Evolutionary conservation across 345 rosid genomes (phyloP).

Genomic region (Fremontodendron californicum): DNA sequence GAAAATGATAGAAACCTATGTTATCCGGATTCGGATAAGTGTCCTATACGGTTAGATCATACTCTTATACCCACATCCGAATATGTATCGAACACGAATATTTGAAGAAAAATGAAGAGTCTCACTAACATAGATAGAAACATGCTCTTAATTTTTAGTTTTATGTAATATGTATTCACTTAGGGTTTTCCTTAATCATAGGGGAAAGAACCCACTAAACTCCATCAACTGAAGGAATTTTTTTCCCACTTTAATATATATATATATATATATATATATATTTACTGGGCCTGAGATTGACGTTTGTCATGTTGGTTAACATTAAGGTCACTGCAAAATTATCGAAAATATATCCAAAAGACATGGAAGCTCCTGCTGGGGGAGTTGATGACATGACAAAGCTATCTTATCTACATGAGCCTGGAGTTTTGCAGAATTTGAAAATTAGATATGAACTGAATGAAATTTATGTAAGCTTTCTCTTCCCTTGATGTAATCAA

Average conservation of each 20-base stretch:
- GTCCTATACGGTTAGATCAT: too few relatives aligned
- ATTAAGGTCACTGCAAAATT: conserved; percentile 58
- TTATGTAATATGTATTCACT: not conserved
- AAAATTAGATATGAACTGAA: conserved; percentile 78
- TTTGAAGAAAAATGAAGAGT: not conserved
- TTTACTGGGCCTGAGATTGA: not conserved
- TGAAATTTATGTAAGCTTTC: conserved; percentile 76
- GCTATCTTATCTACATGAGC: conserved; percentile 90
- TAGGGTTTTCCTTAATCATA: not conserved
- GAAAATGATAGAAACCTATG: not conserved
- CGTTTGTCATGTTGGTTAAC: not conserved
- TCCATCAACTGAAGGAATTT: not conserved
- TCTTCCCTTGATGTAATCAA: conserved; percentile 4
- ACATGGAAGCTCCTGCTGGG: conserved; percentile 87
- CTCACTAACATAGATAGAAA: not conserved
- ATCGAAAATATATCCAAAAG: conserved; percentile 76
- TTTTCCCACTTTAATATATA: not conserved
- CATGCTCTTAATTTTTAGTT: not conserved
- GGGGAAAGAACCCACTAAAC: not conserved
- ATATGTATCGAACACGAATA: not conserved
- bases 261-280: too few relatives aligned
- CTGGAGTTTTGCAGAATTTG: conserved; percentile 86
- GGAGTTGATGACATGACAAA: conserved; percentile 99
- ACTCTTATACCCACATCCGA: not conserved
- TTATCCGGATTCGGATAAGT: too few relatives aligned